Evolutionary conservation across 164 flowering plant genomes (phyloP).

Genomic region (Stephania yunnanensis): DNA sequence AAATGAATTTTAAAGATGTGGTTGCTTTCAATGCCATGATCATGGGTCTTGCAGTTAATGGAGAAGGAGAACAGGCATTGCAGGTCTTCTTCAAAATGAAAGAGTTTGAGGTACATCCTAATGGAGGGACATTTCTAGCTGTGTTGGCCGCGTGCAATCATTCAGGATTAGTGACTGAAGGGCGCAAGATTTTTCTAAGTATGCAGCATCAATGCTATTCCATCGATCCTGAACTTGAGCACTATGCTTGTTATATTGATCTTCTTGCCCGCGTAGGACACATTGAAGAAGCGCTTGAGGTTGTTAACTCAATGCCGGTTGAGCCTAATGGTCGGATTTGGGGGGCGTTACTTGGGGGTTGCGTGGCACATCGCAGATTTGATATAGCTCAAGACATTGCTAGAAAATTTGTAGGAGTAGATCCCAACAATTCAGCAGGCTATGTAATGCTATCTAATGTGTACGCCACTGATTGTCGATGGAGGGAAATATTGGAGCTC

Average conservation of each 20-base stretch:
- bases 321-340: constrained; percentile 54
- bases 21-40: constrained; percentile 62
- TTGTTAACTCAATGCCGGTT: constrained; percentile 43
- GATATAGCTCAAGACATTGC: constrained; percentile 41
- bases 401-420: constrained; percentile 36
- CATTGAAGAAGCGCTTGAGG: constrained; percentile 53
- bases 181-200: constrained; percentile 34
- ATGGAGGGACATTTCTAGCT: constrained; percentile 45
- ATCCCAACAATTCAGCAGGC: constrained; percentile 49
- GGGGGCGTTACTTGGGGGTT: constrained; percentile 68
- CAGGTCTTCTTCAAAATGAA: constrained; percentile 39
- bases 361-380: constrained; percentile 39
- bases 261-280: constrained; percentile 53
- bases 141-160: constrained; percentile 57
- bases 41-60: constrained; percentile 58
- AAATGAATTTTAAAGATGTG: constrained; percentile 38
- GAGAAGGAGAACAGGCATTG: constrained; percentile 51
- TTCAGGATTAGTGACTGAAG: constrained; percentile 44
- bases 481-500: constrained; percentile 42
- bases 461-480: constrained; percentile 36
- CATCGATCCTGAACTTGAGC: constrained; percentile 42
- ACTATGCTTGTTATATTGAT: constrained; percentile 60
- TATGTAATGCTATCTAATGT: constrained; percentile 63
- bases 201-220: constrained; percentile 31
- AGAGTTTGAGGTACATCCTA: constrained; percentile 35